Evolutionary conservation across 345 rosid genomes (phyloP).

Genomic region (Cochlearia excelsa): DNA sequence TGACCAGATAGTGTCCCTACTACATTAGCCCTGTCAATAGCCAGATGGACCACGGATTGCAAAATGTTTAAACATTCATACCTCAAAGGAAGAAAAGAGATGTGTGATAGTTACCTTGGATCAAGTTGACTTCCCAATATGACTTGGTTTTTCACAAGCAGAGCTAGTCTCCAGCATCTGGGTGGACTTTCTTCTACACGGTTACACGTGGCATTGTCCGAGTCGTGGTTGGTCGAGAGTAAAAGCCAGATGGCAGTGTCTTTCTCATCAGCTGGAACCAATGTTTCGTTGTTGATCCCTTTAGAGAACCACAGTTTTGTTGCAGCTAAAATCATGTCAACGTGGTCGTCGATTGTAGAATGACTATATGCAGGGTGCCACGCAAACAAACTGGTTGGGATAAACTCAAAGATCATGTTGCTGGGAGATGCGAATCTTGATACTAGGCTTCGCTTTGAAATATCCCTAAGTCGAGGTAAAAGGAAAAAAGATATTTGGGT

Average conservation of each 20-base stretch:
- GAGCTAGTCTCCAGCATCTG: constrained; percentile 69
- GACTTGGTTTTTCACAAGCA: constrained; percentile 54
- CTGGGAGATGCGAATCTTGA: constrained; percentile 59
- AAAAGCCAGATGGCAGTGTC: constrained; percentile 73
- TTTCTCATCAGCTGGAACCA: constrained; percentile 46
- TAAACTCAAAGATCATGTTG: constrained; percentile 46
- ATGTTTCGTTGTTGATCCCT: constrained; percentile 35
- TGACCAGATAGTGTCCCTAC: constrained; percentile 47
- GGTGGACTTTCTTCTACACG: constrained; percentile 36
- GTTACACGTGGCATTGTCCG: constrained; percentile 34
- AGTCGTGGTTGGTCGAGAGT: constrained; percentile 45
- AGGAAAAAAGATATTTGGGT: constrained; percentile 12
- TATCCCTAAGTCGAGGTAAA: constrained; percentile 54
- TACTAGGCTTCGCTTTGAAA: constrained; percentile 47
- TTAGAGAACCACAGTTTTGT: constrained; percentile 47
- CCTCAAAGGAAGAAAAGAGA: constrained; percentile 16
- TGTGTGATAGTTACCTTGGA: constrained; percentile 49
- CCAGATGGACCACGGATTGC: background rate
- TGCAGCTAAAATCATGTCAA: constrained; percentile 48
- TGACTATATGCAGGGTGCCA: constrained; percentile 45
- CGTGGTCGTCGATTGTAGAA: constrained; percentile 38
- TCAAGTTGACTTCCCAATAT: constrained; percentile 62
- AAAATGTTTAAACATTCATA: constrained; percentile 17
- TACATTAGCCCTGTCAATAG: constrained; percentile 55
- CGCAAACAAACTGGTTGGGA: constrained; percentile 57